These are phyloP conservation scores for Colletotrichum lindemuthianum DNA, from an alignment of 2,329 filamentous ascomycete species.

Conservation along the genomic window DNA sequence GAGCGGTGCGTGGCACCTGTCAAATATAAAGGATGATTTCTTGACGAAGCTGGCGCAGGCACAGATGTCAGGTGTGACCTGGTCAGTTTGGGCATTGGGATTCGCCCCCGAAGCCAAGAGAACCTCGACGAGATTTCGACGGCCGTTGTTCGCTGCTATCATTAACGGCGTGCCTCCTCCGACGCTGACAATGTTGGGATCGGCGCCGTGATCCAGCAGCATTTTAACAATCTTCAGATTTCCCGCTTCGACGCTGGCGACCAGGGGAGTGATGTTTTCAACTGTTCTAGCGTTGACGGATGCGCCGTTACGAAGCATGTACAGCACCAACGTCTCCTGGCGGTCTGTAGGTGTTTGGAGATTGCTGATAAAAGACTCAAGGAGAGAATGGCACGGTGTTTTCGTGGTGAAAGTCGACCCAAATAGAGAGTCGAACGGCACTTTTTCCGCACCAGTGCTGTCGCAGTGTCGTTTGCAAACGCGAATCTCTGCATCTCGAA, in stretches of 20 bases:
- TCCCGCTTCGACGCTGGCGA: neutral
- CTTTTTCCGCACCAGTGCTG: neutral
- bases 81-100: neutral
- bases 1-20: constrained; percentile 1
- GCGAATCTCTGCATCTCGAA: neutral
- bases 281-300: constrained; percentile 1
- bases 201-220: constrained; percentile 1
- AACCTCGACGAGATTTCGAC: neutral
- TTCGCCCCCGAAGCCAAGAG: constrained; percentile 1
- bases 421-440: constrained; percentile 7
- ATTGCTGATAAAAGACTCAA: neutral
- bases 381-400: neutral
- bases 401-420: neutral
- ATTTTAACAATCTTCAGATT: neutral
- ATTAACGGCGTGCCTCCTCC: constrained; percentile 7
- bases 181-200: neutral
- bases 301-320: constrained; percentile 1
- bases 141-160: constrained; percentile 1
- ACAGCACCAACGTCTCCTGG: neutral
- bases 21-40: neutral
- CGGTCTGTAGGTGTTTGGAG: neutral
- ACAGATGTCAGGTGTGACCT: neutral
- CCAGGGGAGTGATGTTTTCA: constrained; percentile 2
- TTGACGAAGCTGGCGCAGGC: neutral
- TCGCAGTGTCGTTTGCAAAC: constrained; percentile 2